Evolutionary conservation across 2,329 filamentous ascomycete species (phyloP).

Genomic region (Cladosporium oxysporum): DNA sequence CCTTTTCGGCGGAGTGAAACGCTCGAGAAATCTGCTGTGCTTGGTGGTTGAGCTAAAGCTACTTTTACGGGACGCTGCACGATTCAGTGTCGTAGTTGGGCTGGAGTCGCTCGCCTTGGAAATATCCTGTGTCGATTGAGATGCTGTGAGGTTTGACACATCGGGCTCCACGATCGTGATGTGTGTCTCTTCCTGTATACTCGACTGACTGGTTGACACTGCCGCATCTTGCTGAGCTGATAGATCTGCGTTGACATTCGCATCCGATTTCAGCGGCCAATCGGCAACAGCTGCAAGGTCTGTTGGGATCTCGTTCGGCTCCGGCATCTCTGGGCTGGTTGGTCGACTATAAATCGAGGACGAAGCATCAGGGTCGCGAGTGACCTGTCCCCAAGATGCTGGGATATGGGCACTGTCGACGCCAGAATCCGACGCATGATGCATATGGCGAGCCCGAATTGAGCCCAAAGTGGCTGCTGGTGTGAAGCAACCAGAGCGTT

Average conservation of each 20-base stretch:
- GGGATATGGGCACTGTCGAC: conserved; percentile 41
- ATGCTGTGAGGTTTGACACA: neutral
- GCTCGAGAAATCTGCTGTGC: conserved; percentile 26
- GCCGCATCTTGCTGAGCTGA: neutral
- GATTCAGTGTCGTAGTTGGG: neutral
- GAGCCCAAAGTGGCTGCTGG: conserved; percentile 26
- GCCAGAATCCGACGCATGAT: conserved; percentile 29
- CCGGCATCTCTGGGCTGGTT: conserved; percentile 32
- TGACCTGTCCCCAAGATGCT: conserved; percentile 41
- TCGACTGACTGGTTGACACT: neutral
- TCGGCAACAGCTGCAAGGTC: conserved; percentile 19
- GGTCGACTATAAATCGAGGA: conserved; percentile 46
- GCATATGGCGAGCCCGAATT: conserved; percentile 21
- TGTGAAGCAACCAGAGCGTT: conserved; percentile 18
- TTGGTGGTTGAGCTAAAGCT: conserved; percentile 26
- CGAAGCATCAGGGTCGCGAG: conserved; percentile 27
- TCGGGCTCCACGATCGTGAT: conserved; percentile 11
- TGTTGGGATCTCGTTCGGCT: conserved; percentile 8
- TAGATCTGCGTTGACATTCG: neutral
- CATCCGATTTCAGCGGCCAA: conserved; percentile 19
- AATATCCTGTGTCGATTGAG: no score
- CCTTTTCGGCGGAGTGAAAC: conserved; percentile 29
- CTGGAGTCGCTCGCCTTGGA: neutral
- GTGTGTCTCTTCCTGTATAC: neutral
- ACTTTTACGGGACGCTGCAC: conserved; percentile 25